These are phyloP conservation scores for Russula sp. DNA, from an alignment of 768 basidiomycete species.

Conservation along the genomic window DNA sequence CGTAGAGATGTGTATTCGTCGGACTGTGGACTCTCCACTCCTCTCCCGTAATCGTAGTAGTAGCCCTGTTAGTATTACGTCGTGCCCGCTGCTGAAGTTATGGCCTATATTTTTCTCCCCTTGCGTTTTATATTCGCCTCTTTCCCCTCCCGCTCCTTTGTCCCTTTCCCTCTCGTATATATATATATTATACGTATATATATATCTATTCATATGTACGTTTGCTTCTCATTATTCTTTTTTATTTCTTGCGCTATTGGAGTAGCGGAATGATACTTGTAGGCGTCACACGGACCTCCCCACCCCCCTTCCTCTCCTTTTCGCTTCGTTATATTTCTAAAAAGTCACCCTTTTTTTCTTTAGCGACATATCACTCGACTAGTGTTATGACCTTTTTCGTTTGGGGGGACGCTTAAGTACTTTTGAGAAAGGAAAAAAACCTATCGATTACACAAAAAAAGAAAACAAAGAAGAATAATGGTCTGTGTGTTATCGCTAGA, in stretches of 20 bases:
- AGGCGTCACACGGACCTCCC: neutral
- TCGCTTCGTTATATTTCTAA: neutral
- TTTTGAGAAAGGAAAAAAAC: neutral
- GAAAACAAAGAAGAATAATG: too few relatives aligned
- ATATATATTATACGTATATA: neutral
- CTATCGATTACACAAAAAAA: constrained; percentile 1
- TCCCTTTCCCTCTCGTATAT: neutral
- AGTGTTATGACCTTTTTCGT: neutral
- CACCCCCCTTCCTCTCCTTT: neutral
- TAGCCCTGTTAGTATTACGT: neutral
- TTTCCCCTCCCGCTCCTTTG: neutral
- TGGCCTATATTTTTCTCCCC: neutral
- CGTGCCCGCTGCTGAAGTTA: neutral
- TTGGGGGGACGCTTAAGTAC: neutral
- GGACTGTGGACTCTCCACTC: neutral
- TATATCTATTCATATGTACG: constrained; percentile 15
- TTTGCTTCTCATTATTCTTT: neutral
- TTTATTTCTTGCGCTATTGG: constrained; percentile 6
- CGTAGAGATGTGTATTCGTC: neutral
- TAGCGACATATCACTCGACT: neutral
- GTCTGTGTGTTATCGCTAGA: too few relatives aligned
- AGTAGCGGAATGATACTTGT: constrained; percentile 2
- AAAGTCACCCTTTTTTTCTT: neutral
- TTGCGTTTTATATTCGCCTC: neutral
- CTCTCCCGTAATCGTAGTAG: neutral